phyloP scores from a whole-genome alignment of 2,329 filamentous ascomycete genomes.

The Botrytis galanthina region DNA sequence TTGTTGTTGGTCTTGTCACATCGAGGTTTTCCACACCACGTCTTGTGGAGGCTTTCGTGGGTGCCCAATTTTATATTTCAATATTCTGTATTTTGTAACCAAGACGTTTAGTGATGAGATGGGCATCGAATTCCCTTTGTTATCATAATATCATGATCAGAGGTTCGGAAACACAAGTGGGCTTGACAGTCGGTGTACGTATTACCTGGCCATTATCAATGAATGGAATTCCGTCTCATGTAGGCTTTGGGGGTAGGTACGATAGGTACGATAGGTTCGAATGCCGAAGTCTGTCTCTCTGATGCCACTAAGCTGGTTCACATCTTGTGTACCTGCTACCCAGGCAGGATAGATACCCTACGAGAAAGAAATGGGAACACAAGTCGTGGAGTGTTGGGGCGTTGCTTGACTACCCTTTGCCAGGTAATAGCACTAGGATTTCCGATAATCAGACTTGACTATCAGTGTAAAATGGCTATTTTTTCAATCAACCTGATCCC shows the following conservation, averaged over 20 bases:
- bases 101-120: not conserved
- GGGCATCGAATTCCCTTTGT: not conserved
- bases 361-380: accelerated
- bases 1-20: not conserved
- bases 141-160: not conserved
- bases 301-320: not conserved
- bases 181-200: no score
- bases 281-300: not conserved
- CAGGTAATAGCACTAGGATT: not conserved
- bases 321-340: accelerated
- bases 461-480: not conserved
- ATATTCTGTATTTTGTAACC: not conserved
- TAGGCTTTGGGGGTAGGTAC: not conserved
- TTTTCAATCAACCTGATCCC: accelerated
- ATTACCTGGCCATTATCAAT: not conserved
- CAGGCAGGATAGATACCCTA: not conserved
- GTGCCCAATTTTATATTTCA: not conserved
- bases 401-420: not conserved
- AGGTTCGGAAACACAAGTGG: not conserved
- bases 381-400: not conserved
- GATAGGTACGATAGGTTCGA: not conserved
- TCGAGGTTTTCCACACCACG: accelerated
- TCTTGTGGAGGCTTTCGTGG: not conserved
- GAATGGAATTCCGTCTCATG: no score
- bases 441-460: not conserved